These are phyloP conservation scores for Aspergillus hancockii DNA, from an alignment of 495 filamentous ascomycete species.

Conservation along the genomic window DNA sequence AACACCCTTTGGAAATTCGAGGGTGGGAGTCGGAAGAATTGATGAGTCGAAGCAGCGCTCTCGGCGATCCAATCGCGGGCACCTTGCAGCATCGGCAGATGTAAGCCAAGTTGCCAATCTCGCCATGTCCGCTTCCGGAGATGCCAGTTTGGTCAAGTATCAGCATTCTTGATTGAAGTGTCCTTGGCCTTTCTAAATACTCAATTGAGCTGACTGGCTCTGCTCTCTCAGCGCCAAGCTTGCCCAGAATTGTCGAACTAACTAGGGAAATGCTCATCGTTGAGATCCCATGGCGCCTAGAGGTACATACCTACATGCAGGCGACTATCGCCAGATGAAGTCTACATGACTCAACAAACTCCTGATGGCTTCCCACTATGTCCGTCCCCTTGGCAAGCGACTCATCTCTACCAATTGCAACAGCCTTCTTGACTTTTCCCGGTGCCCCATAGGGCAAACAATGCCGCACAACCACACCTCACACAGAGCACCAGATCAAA, in stretches of 20 bases:
- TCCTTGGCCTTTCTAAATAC: neutral
- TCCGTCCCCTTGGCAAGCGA: neutral
- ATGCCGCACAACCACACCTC: neutral
- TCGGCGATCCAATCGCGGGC: neutral
- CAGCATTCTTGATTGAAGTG: neutral
- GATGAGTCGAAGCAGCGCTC: neutral
- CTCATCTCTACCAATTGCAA: neutral
- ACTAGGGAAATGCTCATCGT: neutral
- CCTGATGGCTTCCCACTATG: neutral
- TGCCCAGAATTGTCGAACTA: neutral
- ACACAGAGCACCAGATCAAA: neutral
- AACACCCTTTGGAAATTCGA: neutral
- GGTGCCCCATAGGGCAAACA: neutral
- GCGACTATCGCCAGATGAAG: no score
- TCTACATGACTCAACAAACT: no score
- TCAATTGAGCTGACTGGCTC: slow-evolving; percentile 1
- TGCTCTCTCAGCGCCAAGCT: slow-evolving; percentile 1
- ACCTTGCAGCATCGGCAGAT: neutral
- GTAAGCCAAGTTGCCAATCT: neutral
- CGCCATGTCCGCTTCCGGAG: neutral
- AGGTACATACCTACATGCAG: neutral
- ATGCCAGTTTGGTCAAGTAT: neutral
- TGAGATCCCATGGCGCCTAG: neutral
- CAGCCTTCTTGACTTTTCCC: neutral
- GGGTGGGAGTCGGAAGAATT: neutral